phyloP scores from a whole-genome alignment of 306 rosid genomes.

The Adenanthera pavonina region DNA sequence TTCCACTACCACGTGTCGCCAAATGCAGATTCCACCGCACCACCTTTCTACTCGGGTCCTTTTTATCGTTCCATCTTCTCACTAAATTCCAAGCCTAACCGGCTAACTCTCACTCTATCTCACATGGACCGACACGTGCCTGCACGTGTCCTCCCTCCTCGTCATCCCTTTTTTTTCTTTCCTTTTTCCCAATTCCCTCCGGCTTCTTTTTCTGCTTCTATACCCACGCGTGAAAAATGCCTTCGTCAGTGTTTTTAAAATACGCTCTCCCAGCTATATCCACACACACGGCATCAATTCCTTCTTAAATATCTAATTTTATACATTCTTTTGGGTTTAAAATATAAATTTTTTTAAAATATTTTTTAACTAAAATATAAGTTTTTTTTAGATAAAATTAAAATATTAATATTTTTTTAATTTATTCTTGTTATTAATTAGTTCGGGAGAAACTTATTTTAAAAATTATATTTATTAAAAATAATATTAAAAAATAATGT shows the following conservation, averaged over 20 bases:
- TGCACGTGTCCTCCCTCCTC: constrained; percentile 49
- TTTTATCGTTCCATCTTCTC: constrained; percentile 34
- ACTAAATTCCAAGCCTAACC: constrained; percentile 74
- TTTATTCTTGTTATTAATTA: no score
- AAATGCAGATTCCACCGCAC: background rate
- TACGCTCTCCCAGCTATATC: background rate
- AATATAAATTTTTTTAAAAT: no score
- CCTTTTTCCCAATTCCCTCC: no score
- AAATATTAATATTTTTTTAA: no score
- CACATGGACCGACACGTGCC: constrained; percentile 40
- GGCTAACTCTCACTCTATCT: constrained; percentile 62
- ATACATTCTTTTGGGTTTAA: no score
- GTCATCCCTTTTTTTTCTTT: background rate
- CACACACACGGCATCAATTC: background rate
- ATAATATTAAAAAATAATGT: no score
- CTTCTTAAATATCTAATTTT: no score
- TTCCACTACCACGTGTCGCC: no score
- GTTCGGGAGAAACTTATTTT: no score
- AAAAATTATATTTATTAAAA: no score
- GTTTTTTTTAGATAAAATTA: no score
- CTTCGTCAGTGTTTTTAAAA: background rate
- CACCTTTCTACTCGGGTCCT: background rate
- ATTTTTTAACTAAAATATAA: no score
- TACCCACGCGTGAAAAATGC: constrained; percentile 59
- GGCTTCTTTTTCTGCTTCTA: background rate